A percentile compares a stretch with the other conserved stretches of the same genome.
Conservation (phyloP, 2,329 filamentous ascomycete genomes). For the Dothideomycetidae sp. region DNA sequence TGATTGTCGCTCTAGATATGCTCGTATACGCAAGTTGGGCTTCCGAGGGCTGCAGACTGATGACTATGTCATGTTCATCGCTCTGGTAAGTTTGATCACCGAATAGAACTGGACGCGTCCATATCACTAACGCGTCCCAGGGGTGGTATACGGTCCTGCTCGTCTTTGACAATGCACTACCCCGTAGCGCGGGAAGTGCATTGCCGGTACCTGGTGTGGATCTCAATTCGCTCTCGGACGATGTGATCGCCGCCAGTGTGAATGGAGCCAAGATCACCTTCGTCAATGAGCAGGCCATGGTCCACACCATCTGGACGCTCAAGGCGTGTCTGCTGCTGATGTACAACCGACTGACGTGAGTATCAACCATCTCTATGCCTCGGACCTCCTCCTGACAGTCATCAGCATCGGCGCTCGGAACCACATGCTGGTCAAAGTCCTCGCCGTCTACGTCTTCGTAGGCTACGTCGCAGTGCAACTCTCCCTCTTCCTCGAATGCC, state of each 20-base stretch:
- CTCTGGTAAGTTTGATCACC: slow-evolving; percentile 2
- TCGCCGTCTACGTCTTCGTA: slow-evolving; percentile 34
- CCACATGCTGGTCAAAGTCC: slow-evolving; percentile 35
- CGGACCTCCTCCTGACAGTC: background rate
- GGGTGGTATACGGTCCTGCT: slow-evolving; percentile 29
- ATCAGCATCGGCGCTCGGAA: slow-evolving; percentile 15
- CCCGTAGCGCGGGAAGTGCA: slow-evolving; percentile 30
- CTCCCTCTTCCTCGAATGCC: slow-evolving; percentile 40
- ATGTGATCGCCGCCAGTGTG: slow-evolving; percentile 25
- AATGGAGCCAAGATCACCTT: slow-evolving; percentile 32
- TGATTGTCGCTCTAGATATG: slow-evolving; percentile 9
- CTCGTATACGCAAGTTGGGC: slow-evolving; percentile 10
- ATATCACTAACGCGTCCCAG: slow-evolving; percentile 21
- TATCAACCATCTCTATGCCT: background rate
- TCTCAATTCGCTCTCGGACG: slow-evolving; percentile 21
- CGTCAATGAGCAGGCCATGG: slow-evolving; percentile 38
- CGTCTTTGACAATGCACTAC: slow-evolving; percentile 29
- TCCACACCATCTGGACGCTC: slow-evolving; percentile 42
- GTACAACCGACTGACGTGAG: slow-evolving; percentile 33
- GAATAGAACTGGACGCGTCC: background rate
- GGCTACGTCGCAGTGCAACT: slow-evolving; percentile 40
- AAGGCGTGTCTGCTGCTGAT: slow-evolving; percentile 45
- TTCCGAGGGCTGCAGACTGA: slow-evolving; percentile 38
- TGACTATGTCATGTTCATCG: slow-evolving; percentile 43
- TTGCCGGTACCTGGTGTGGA: slow-evolving; percentile 20